These are phyloP conservation scores for Nidula niveotomentosa DNA, from an alignment of 1,284 basidiomycete species.

Conservation along the genomic window DNA sequence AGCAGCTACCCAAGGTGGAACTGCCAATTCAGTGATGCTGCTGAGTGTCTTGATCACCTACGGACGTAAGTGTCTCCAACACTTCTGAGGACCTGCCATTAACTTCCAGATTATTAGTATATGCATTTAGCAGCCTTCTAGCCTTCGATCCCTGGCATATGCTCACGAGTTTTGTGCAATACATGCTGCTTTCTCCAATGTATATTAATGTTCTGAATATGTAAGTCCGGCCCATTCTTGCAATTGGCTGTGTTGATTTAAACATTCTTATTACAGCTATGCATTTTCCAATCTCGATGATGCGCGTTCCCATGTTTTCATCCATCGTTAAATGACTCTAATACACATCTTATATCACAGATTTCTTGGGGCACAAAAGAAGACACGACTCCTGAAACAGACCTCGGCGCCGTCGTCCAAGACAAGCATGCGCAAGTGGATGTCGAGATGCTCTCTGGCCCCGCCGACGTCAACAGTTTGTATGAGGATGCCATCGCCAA, in stretches of 20 bases:
- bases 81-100: neutral
- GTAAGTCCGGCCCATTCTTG: conserved; percentile 37
- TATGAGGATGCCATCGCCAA: conserved; percentile 91
- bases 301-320: conserved; percentile 34
- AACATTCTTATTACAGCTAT: conserved; percentile 44
- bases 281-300: conserved; percentile 85
- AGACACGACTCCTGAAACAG: conserved; percentile 64
- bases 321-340: neutral
- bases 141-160: conserved; percentile 95
- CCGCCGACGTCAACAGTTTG: conserved; percentile 84
- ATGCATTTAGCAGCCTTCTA: conserved; percentile 76
- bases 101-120: conserved; percentile 44
- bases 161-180: conserved; percentile 88
- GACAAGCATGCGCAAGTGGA: conserved; percentile 83
- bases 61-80: conserved; percentile 55
- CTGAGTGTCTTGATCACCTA: conserved; percentile 87
- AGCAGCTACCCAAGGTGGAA: conserved; percentile 63
- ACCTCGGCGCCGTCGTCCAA: conserved; percentile 81
- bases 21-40: conserved; percentile 75
- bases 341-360: conserved; percentile 27
- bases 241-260: neutral
- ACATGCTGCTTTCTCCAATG: conserved; percentile 85
- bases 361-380: conserved; percentile 94
- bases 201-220: conserved; percentile 89
- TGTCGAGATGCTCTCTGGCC: conserved; percentile 84